phyloP scores from a whole-genome alignment of 495 filamentous ascomycete genomes.

The Entonaema liquescens region DNA sequence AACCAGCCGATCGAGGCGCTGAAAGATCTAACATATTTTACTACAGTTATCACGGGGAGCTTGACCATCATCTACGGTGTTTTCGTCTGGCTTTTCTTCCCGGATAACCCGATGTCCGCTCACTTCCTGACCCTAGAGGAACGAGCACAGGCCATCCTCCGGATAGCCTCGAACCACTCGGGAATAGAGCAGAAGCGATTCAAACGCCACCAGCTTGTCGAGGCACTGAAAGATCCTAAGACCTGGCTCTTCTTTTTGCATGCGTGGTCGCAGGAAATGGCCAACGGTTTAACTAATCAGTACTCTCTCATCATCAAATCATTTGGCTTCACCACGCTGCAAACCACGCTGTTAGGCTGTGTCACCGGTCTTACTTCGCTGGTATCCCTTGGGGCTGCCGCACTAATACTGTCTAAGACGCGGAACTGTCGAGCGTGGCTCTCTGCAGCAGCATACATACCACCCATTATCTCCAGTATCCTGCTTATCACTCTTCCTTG shows the following conservation, averaged over 20 bases:
- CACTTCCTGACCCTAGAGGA: constrained; percentile 58
- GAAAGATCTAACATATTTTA: constrained; percentile 44
- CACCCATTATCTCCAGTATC: constrained; percentile 44
- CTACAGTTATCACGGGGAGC: constrained; percentile 48
- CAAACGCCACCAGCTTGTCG: constrained; percentile 66
- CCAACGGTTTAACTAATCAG: constrained; percentile 55
- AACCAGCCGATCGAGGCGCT: constrained; percentile 10
- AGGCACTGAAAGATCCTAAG: constrained; percentile 65
- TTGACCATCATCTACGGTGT: constrained; percentile 53
- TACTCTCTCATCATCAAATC: constrained; percentile 56
- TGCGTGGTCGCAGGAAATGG: constrained; percentile 55
- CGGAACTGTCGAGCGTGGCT: constrained; percentile 53
- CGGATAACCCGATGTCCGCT: constrained; percentile 60
- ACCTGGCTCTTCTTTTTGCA: constrained; percentile 58
- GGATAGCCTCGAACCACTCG: constrained; percentile 69
- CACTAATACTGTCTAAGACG: constrained; percentile 46
- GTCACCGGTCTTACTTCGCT: constrained; percentile 50
- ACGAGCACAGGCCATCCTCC: constrained; percentile 61
- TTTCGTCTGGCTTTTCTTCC: constrained; percentile 56
- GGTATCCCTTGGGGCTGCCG: constrained; percentile 44
- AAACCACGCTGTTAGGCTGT: constrained; percentile 50
- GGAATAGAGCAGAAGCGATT: constrained; percentile 74
- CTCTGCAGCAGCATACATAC: constrained; percentile 47
- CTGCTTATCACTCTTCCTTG: constrained; percentile 50
- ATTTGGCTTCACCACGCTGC: constrained; percentile 52